Conservation (phyloP, 2,329 filamentous ascomycete species). For the Aspergillus ustus region DNA sequence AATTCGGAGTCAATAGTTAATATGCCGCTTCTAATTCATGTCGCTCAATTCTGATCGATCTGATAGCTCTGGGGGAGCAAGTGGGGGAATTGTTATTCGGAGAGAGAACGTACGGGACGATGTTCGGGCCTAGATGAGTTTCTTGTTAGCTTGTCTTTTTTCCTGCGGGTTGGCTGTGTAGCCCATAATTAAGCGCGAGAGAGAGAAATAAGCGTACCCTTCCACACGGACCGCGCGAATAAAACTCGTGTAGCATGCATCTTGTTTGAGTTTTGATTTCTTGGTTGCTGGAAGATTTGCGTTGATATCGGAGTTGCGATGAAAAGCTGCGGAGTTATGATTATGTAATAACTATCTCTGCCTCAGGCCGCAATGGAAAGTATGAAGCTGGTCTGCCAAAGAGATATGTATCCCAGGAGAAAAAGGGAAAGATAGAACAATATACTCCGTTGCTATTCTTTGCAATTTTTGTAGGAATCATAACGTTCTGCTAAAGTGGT, state of each 20-base stretch:
- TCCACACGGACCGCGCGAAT: constrained; percentile 82
- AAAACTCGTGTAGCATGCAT: constrained; percentile 74
- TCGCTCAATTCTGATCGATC: background rate
- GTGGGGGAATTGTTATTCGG: background rate
- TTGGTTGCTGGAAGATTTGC: background rate
- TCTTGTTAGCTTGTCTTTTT: constrained; percentile 15
- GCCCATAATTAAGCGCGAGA: background rate
- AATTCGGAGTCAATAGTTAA: constrained; percentile 3
- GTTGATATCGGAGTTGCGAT: constrained; percentile 2
- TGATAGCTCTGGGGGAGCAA: background rate
- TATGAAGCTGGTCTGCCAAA: background rate
- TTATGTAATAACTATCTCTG: constrained; percentile 5
- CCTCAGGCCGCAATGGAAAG: constrained; percentile 5
- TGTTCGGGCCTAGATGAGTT: constrained; percentile 63
- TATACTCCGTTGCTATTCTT: too few relatives aligned
- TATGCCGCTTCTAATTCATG: background rate
- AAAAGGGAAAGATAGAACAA: too few relatives aligned
- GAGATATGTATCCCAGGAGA: too few relatives aligned
- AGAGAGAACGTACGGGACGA: constrained; percentile 65
- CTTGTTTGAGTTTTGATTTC: constrained; percentile 26
- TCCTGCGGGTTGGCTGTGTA: background rate
- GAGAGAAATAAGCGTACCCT: constrained; percentile 63
- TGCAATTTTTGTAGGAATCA: too few relatives aligned
- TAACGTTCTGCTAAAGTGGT: too few relatives aligned
- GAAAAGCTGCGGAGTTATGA: constrained; percentile 15